Conservation (phyloP, 2,329 filamentous ascomycete species). For the Alternaria arborescens region DNA sequence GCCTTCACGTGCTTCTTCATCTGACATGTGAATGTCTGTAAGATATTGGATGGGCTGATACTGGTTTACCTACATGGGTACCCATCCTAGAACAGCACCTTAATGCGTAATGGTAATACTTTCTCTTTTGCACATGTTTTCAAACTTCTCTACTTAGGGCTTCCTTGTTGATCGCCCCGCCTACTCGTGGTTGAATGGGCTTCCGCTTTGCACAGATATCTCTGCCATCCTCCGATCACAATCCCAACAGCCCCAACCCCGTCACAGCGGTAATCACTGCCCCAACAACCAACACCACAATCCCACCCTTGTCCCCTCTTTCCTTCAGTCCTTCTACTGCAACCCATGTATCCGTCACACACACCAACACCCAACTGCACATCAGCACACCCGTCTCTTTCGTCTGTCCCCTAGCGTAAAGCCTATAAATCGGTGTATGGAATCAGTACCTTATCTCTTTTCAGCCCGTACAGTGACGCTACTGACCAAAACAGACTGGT, state of each 20-base stretch:
- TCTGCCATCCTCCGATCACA: background rate
- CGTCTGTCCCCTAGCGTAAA: background rate
- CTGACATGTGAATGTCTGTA: background rate
- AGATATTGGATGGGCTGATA: background rate
- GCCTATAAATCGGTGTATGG: too few relatives aligned
- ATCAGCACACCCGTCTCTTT: background rate
- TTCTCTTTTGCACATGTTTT: too few relatives aligned
- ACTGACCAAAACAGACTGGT: slow-evolving; percentile 7
- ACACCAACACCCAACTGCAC: background rate
- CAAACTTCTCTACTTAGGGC: too few relatives aligned
- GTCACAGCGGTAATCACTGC: background rate
- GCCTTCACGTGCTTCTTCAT: background rate
- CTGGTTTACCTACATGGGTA: background rate
- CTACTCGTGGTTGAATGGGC: too few relatives aligned
- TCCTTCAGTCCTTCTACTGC: background rate
- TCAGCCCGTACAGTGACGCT: too few relatives aligned
- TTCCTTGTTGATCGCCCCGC: too few relatives aligned
- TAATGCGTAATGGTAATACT: too few relatives aligned
- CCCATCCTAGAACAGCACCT: too few relatives aligned
- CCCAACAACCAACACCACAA: background rate
- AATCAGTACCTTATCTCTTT: too few relatives aligned
- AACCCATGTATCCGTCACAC: background rate
- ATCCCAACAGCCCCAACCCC: background rate
- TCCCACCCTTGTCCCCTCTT: background rate
- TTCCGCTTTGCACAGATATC: too few relatives aligned